phyloP scores from a whole-genome alignment of 805 yeast genomes.

The Debaryomyces prosopidis region DNA sequence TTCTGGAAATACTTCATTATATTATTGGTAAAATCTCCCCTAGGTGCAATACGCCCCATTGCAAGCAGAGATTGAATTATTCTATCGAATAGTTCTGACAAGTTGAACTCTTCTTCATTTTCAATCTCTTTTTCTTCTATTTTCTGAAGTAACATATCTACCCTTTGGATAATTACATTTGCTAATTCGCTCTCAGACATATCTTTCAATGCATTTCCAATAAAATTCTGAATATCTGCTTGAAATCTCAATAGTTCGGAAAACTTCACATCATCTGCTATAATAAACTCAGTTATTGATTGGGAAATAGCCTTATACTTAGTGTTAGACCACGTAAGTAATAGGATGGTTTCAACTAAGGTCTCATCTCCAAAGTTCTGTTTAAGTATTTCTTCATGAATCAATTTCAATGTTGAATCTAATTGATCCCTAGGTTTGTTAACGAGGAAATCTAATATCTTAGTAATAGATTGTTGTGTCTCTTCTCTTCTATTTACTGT shows the following conservation, averaged over 20 bases:
- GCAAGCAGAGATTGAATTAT: constrained; percentile 17
- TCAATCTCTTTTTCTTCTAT: constrained; percentile 1
- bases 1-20: constrained; percentile 14
- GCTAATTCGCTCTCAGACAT: constrained; percentile 3
- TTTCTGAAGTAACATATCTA: background rate
- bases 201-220: background rate
- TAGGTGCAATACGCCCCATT: constrained; percentile 13
- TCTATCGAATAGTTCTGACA: constrained; percentile 13
- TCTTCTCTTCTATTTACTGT: constrained; percentile 8
- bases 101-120: constrained; percentile 9
- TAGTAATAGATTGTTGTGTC: constrained; percentile 7
- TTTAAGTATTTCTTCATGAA: constrained; percentile 14
- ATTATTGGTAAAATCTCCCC: constrained; percentile 18
- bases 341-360: constrained; percentile 18
- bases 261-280: constrained; percentile 22
- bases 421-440: background rate
- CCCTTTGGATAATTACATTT: background rate
- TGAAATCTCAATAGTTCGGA: constrained; percentile 19
- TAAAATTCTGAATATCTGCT: constrained; percentile 12
- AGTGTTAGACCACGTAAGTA: constrained; percentile 9
- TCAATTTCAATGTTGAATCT: constrained; percentile 6
- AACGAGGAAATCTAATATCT: constrained; percentile 10
- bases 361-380: constrained; percentile 25
- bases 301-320: constrained; percentile 6
- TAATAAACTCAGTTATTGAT: constrained; percentile 15